Base-by-base conservation (phyloP, 2,329 filamentous ascomycete genomes). In the Diplodia scrobiculata region DNA sequence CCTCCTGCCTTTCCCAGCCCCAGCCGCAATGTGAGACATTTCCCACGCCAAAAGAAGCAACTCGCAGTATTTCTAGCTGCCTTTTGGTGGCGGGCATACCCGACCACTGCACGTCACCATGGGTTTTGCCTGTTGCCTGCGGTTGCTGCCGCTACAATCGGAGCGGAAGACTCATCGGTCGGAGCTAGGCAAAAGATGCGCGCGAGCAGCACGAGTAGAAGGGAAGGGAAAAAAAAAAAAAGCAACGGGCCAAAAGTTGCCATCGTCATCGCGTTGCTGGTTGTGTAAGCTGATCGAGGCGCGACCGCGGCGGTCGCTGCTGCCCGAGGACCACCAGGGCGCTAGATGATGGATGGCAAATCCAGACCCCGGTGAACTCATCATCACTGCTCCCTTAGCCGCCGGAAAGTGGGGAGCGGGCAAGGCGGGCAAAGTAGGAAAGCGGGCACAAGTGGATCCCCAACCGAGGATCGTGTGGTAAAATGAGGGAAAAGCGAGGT, bases 11-110 rank as follows among this genome's bases (percentile, higher is more conserved):
- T 27, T 36, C 38, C 27, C 38, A 48, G 55, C 55, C 38, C 54
- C 55, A 19, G 2, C 27, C 29, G 38, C n/a, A 25, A 29, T 36
- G 21, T 62, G 58, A 62, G 45, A 62, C 58, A 62, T 34, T 62
- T 60, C 21, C 45, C 25, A 7, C 36, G 17, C 41, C 36, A 5
- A 17, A 29, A n/a, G 7, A 53, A 27, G 50, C 13, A 52, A 29
- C 36, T 17, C 25, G 5, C 36, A 52, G 25, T 17, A 10, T 25
- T 59, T 59, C 54, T 59, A 48, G 54, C 25, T 59, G 54, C 54
- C 38, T 59, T 48, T 25, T 32, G 38, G 54, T 59, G 54, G 54
- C 54, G 34, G 34, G 53, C 50, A 32, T 25, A 25, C 50, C 27
- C 50, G 9, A 27, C 14, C 27, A 14, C 25, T 17, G 25, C 32